Percentiles rank a stretch among this genome's conserved stretches.
Evolutionary conservation across 208 protist genomes (phyloP).

Genomic region (Crithidia fasciculata): DNA sequence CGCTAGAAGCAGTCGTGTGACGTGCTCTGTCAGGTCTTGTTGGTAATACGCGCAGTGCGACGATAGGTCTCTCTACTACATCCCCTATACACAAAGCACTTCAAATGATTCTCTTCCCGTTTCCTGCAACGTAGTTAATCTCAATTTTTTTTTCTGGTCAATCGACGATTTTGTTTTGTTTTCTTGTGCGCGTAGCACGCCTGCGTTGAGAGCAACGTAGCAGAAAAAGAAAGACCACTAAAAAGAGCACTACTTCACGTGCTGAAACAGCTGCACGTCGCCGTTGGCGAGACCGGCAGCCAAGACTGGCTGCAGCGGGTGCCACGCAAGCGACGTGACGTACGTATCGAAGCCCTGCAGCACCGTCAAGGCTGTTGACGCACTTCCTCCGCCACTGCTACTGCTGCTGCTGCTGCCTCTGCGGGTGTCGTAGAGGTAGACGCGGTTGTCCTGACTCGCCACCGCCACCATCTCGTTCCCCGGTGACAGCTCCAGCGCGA

Average conservation of each 20-base stretch:
- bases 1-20: too few relatives aligned
- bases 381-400: background rate
- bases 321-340: slow-evolving; percentile 69
- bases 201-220: background rate
- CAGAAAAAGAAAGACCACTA: background rate
- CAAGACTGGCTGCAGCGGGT: slow-evolving; percentile 69
- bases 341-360: slow-evolving; percentile 38
- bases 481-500: slow-evolving; percentile 70
- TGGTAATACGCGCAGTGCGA: too few relatives aligned
- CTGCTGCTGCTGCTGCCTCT: slow-evolving; percentile 23
- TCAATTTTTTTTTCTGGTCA: too few relatives aligned
- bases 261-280: slow-evolving; percentile 20
- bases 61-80: too few relatives aligned
- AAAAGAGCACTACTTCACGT: background rate
- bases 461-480: slow-evolving; percentile 62
- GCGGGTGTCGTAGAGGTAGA: slow-evolving; percentile 79
- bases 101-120: too few relatives aligned
- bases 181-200: background rate
- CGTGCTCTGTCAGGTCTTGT: too few relatives aligned
- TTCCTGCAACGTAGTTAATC: too few relatives aligned
- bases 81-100: too few relatives aligned
- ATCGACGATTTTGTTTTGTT: background rate
- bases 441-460: slow-evolving; percentile 70
- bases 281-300: slow-evolving; percentile 50
- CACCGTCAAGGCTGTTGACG: slow-evolving; percentile 35